Percentiles rank a stretch among this genome's conserved stretches.
Evolutionary conservation across 306 rosid species (phyloP).

Genomic region (Medicago lupulina): DNA sequence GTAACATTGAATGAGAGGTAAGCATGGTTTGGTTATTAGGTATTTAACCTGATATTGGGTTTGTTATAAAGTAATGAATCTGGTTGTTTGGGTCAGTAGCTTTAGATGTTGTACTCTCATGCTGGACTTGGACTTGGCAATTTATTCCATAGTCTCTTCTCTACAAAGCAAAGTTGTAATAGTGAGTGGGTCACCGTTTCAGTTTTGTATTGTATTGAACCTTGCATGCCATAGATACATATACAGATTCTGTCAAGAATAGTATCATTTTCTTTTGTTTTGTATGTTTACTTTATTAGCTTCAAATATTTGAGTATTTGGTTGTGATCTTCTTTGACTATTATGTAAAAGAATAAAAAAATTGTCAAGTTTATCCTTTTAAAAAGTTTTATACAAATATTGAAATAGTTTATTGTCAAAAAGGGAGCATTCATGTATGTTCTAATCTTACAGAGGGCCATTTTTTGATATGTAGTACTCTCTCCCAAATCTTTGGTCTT

Average conservation of each 20-base stretch:
- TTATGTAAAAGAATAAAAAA: too few species aligned
- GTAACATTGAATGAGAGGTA: constrained; percentile 77
- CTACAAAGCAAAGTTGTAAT: constrained; percentile 31
- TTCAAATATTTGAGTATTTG: background rate
- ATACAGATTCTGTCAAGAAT: constrained; percentile 23
- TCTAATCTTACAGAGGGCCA: too few species aligned
- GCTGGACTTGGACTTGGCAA: constrained; percentile 41
- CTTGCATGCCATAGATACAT: constrained; percentile 37
- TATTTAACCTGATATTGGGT: constrained; percentile 62
- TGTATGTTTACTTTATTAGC: constrained; percentile 1
- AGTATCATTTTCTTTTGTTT: background rate
- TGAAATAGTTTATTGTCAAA: background rate
- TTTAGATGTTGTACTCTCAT: constrained; percentile 35
- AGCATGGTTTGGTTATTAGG: constrained; percentile 68
- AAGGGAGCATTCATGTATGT: too few species aligned
- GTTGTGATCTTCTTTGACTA: background rate
- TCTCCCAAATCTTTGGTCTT: too few species aligned
- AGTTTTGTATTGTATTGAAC: constrained; percentile 44
- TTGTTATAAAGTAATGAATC: constrained; percentile 55
- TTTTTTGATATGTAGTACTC: too few species aligned
- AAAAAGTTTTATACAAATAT: background rate
- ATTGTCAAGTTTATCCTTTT: background rate
- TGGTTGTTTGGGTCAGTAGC: constrained; percentile 54
- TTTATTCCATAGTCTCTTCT: constrained; percentile 42
- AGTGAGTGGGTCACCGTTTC: constrained; percentile 34